A percentile compares a stretch with the other conserved stretches of the same genome.
phyloP scores from a whole-genome alignment of 1,139 yeast genomes.

The Kluyveromyces sp. region DNA sequence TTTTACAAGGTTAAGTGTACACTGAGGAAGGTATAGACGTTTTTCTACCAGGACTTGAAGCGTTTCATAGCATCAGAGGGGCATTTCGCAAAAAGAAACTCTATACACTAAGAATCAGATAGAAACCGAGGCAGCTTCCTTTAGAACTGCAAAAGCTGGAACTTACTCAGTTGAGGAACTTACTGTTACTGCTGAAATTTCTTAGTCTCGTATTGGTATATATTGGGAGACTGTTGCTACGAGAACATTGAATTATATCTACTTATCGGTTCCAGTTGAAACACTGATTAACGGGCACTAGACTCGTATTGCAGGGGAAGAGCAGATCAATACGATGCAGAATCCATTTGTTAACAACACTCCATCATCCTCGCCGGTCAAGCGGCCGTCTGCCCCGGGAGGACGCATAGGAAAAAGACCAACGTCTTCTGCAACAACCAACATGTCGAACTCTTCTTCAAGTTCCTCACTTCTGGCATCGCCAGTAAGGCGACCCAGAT shows the following conservation, averaged over 20 bases:
- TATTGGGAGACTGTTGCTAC: too few species aligned
- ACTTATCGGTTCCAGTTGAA: too few species aligned
- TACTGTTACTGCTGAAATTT: not conserved
- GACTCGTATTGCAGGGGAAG: not conserved
- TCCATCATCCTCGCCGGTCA: conserved; percentile 28
- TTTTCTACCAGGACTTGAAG: not conserved
- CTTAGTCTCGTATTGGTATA: too few species aligned
- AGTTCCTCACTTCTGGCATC: conserved; percentile 24
- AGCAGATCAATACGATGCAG: not conserved
- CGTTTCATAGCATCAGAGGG: not conserved
- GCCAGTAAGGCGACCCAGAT: conserved; percentile 27
- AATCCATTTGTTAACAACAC: conserved; percentile 31
- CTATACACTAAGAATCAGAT: too few species aligned
- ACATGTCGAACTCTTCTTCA: conserved; percentile 16
- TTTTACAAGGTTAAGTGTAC: not conserved
- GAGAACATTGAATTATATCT: too few species aligned
- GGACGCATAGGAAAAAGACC: conserved; percentile 22
- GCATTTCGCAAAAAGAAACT: not conserved
- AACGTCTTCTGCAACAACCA: conserved; percentile 6
- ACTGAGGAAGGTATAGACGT: not conserved
- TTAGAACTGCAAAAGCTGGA: not conserved
- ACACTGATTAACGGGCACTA: not conserved
- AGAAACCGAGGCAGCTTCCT: not conserved
- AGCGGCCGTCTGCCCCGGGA: conserved; percentile 14
- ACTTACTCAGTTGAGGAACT: not conserved